phyloP scores from a whole-genome alignment of 176 grass and related monocot genomes.

The Eleusine coracana region DNA sequence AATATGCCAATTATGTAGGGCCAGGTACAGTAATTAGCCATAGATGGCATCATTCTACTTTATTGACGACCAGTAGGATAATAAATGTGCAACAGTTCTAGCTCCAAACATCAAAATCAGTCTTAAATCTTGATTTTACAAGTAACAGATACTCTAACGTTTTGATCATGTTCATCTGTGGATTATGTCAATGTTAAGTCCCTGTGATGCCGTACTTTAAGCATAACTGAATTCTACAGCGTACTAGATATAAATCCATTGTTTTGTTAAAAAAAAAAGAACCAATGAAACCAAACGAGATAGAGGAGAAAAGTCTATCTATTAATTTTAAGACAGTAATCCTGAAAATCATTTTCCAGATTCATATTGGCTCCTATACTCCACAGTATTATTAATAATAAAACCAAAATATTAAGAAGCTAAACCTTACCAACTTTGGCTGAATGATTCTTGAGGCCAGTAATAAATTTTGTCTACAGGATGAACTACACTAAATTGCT shows the following conservation, averaged over 20 bases:
- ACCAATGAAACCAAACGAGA: neutral
- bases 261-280: neutral
- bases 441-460: neutral
- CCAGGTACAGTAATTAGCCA: neutral
- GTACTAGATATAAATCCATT: neutral
- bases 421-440: too few relatives aligned
- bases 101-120: slow-evolving; percentile 23
- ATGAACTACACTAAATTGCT: too few relatives aligned
- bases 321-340: neutral
- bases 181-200: neutral
- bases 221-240: neutral
- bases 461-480: neutral
- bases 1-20: slow-evolving; percentile 26
- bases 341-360: neutral
- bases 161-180: neutral
- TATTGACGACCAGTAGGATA: neutral
- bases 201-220: neutral
- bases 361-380: neutral
- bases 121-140: neutral
- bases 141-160: neutral
- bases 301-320: neutral
- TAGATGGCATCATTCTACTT: slow-evolving; percentile 15
- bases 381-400: neutral
- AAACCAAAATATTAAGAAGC: too few relatives aligned
- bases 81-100: slow-evolving; percentile 22